A percentile compares a stretch with the other conserved stretches of the same genome.
These are phyloP conservation scores for Pseudophaeomoniella oleicola DNA, from an alignment of 2,329 filamentous ascomycete species.

Conservation along the genomic window DNA sequence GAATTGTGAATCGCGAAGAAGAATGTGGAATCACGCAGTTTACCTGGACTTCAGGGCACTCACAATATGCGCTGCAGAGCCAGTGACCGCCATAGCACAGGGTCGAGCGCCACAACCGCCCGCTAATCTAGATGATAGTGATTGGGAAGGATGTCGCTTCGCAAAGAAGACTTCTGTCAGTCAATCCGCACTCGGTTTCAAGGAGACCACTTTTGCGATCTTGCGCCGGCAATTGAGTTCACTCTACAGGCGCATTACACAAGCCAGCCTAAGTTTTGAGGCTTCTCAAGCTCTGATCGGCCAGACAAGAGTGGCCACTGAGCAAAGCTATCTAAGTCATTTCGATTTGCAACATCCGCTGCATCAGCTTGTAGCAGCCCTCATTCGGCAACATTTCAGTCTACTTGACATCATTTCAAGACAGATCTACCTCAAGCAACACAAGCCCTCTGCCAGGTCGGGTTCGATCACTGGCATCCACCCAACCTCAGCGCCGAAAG, in stretches of 20 bases:
- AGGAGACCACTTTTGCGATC: not conserved
- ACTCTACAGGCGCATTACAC: not conserved
- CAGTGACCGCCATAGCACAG: not conserved
- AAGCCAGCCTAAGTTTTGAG: not conserved
- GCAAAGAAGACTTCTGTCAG: not conserved
- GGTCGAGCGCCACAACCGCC: not conserved
- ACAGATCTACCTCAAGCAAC: not conserved
- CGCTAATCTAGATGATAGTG: not conserved
- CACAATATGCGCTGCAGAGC: not conserved
- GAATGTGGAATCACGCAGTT: not conserved
- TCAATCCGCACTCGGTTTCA: not conserved
- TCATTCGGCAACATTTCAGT: not conserved
- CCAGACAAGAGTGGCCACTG: not conserved
- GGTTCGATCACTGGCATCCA: not conserved
- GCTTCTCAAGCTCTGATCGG: not conserved
- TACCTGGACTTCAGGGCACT: not conserved
- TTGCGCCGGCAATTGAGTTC: not conserved
- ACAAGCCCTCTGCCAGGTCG: not conserved
- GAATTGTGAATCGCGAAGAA: not conserved
- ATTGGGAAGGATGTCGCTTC: constrained; percentile 1
- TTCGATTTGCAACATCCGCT: not conserved
- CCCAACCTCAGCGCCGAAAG: not conserved
- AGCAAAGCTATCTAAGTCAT: not conserved
- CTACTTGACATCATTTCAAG: not conserved
- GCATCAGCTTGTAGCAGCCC: not conserved